phyloP scores from a whole-genome alignment of 75 land plant genomes.

The Pinus taeda region DNA sequence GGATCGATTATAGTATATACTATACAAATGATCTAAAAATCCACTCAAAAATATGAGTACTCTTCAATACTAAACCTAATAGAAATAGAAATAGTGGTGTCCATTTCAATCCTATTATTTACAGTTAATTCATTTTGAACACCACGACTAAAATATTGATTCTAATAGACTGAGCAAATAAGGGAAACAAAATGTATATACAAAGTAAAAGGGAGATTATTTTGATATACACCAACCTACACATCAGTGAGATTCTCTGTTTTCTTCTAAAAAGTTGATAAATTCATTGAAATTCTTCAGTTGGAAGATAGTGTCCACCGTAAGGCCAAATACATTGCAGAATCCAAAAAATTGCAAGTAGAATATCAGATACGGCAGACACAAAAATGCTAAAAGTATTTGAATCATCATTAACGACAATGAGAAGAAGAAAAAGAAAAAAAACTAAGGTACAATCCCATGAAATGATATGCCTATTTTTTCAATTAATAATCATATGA shows the following conservation, averaged over 20 bases:
- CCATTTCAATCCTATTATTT: neutral
- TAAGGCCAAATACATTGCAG: constrained; percentile 50
- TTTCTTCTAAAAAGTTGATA: constrained; percentile 57
- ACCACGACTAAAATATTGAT: neutral
- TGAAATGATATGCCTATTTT: no score
- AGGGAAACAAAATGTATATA: neutral
- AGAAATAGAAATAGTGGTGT: no score
- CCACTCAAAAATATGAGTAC: neutral
- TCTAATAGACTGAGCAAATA: neutral
- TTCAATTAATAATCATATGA: no score
- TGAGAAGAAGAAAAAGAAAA: neutral
- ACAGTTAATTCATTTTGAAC: neutral
- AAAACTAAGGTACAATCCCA: no score
- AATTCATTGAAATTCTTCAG: constrained; percentile 69
- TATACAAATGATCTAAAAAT: neutral
- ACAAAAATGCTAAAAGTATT: neutral
- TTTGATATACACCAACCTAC: constrained; percentile 38
- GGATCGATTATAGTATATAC: neutral
- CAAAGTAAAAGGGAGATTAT: neutral
- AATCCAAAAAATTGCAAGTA: neutral
- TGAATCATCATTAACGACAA: neutral
- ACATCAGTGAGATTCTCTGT: constrained; percentile 71
- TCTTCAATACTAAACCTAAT: neutral
- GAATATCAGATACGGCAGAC: neutral
- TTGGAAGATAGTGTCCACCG: constrained; percentile 95